phyloP scores from a whole-genome alignment of 305 asterid species.

The Rubia tinctorum region DNA sequence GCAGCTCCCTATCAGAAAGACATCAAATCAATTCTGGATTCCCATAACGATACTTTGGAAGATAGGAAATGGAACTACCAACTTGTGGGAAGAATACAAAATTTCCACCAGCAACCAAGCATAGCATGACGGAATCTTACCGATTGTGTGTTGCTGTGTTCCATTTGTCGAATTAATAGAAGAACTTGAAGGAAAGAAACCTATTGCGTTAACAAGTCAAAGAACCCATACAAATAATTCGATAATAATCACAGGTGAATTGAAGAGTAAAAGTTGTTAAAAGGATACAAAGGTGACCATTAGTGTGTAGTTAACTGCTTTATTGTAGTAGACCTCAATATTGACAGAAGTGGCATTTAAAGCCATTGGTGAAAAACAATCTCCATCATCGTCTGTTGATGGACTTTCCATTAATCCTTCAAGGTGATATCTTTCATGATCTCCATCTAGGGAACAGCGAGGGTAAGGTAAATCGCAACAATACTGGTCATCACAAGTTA shows the following conservation, averaged over 20 bases:
- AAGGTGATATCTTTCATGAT: slow-evolving; percentile 68
- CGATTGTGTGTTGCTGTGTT: slow-evolving; percentile 95
- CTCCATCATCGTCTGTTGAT: slow-evolving; percentile 86
- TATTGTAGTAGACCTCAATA: slow-evolving; percentile 85
- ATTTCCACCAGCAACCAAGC: background rate
- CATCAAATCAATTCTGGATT: slow-evolving; percentile 13
- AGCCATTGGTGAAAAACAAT: slow-evolving; percentile 94
- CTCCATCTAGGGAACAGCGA: slow-evolving; percentile 56
- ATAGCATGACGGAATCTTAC: slow-evolving; percentile 41
- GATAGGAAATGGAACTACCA: background rate
- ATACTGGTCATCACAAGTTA: background rate
- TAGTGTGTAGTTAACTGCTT: slow-evolving; percentile 96
- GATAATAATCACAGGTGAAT: slow-evolving; percentile 13
- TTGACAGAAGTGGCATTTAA: slow-evolving; percentile 92
- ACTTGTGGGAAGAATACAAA: background rate
- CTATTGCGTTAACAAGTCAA: slow-evolving; percentile 49
- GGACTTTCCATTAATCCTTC: slow-evolving; percentile 99
- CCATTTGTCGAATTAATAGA: slow-evolving; percentile 95
- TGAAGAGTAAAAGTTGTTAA: slow-evolving; percentile 20
- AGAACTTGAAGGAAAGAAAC: slow-evolving; percentile 94
- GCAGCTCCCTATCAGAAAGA: slow-evolving; percentile 77
- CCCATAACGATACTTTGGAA: background rate
- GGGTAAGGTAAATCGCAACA: slow-evolving; percentile 8
- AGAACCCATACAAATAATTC: slow-evolving; percentile 36
- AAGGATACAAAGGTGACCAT: slow-evolving; percentile 99